A percentile compares a stretch with the other conserved stretches of the same genome.
Conservation (phyloP, 345 rosid genomes). For the Zanthoxylum bungeanum region DNA sequence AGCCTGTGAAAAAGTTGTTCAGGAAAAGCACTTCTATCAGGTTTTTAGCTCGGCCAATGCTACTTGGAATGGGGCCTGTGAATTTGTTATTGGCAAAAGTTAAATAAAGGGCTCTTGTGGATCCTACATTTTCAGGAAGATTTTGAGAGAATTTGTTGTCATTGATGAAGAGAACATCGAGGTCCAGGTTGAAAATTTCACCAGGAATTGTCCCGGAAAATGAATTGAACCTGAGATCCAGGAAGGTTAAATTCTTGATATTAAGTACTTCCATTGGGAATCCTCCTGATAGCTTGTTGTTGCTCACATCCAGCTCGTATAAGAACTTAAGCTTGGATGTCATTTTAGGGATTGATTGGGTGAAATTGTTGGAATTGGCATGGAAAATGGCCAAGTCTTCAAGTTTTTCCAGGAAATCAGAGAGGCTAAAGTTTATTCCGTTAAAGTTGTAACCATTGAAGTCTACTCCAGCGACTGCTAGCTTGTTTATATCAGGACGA, state of each 20-base stretch:
- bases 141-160: slow-evolving; percentile 36
- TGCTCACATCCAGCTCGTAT: slow-evolving; percentile 59
- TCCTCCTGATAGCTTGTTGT: slow-evolving; percentile 33
- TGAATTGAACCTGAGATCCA: slow-evolving; percentile 53
- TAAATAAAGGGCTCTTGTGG: slow-evolving; percentile 42
- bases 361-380: slow-evolving; percentile 45
- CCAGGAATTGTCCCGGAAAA: slow-evolving; percentile 35
- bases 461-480: too few relatives aligned
- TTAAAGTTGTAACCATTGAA: slow-evolving; percentile 34
- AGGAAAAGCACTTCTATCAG: slow-evolving; percentile 51
- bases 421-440: slow-evolving; percentile 20
- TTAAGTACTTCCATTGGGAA: slow-evolving; percentile 37
- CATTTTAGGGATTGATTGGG: slow-evolving; percentile 11
- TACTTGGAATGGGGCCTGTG: slow-evolving; percentile 42
- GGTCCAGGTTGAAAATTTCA: slow-evolving; percentile 32
- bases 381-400: slow-evolving; percentile 49
- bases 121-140: slow-evolving; percentile 43
- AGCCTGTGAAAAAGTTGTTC: slow-evolving; percentile 43
- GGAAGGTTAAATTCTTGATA: slow-evolving; percentile 30
- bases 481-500: too few relatives aligned
- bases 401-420: slow-evolving; percentile 26
- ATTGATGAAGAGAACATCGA: slow-evolving; percentile 57
- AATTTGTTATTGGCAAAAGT: slow-evolving; percentile 56
- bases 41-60: slow-evolving; percentile 40
- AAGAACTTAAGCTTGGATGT: slow-evolving; percentile 17